Evolutionary conservation across 768 basidiomycete genomes (phyloP).

Genomic region (Tephrocybe rancida): DNA sequence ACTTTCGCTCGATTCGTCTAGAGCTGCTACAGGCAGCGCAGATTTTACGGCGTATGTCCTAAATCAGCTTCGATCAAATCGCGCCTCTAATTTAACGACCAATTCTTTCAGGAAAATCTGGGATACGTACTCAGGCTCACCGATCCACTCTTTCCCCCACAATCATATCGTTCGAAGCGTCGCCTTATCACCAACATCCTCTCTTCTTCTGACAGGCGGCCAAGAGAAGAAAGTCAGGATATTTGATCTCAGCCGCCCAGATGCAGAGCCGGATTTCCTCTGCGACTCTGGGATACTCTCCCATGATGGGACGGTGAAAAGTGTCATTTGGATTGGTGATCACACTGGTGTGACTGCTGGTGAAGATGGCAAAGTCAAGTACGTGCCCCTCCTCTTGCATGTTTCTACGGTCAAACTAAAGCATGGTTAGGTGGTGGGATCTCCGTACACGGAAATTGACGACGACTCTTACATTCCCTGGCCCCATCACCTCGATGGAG

Average conservation of each 20-base stretch:
- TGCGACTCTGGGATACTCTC: slow-evolving; percentile 60
- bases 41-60: slow-evolving; percentile 92
- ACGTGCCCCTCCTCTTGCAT: slow-evolving; percentile 20
- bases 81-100: slow-evolving; percentile 14
- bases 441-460: slow-evolving; percentile 75
- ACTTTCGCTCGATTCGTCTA: slow-evolving; percentile 81
- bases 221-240: slow-evolving; percentile 98
- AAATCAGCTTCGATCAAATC: slow-evolving; percentile 8
- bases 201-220: slow-evolving; percentile 85
- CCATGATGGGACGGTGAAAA: slow-evolving; percentile 90
- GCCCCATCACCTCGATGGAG: slow-evolving; percentile 93
- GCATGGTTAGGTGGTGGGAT: slow-evolving; percentile 89
- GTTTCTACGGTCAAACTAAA: slow-evolving; percentile 8
- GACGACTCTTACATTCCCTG: slow-evolving; percentile 70
- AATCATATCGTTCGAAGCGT: slow-evolving; percentile 98
- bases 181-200: slow-evolving; percentile 72
- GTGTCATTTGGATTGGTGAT: slow-evolving; percentile 92
- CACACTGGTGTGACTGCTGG: slow-evolving; percentile 87
- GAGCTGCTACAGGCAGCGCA: slow-evolving; percentile 91
- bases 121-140: slow-evolving; percentile 90
- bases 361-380: slow-evolving; percentile 93
- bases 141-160: slow-evolving; percentile 94
- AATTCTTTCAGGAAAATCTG: slow-evolving; percentile 77
- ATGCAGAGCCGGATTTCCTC: slow-evolving; percentile 86
- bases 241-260: slow-evolving; percentile 86